Conservation (phyloP, 805 yeast genomes). For the Ogataea thermomethanolica region DNA sequence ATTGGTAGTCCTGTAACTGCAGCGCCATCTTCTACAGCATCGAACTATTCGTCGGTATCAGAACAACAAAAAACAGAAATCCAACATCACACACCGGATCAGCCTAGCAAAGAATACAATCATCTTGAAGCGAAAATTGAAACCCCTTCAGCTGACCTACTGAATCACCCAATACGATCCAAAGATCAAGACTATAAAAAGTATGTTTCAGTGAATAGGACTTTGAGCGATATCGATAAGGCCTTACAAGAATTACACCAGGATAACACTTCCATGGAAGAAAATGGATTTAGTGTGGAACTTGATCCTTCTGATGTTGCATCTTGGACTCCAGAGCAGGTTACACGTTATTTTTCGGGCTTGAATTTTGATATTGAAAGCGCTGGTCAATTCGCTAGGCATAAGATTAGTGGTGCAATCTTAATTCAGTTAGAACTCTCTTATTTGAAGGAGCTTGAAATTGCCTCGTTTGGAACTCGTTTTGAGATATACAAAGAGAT, state of each 20-base stretch:
- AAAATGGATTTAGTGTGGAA: background rate
- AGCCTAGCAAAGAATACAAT: no score
- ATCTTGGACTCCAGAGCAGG: conserved; percentile 85
- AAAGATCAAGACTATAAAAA: background rate
- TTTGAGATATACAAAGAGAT: conserved; percentile 90
- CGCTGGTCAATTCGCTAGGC: conserved; percentile 79
- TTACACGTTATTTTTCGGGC: conserved; percentile 67
- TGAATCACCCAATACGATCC: background rate
- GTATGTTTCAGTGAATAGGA: conserved; percentile 44
- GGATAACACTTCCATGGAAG: conserved; percentile 1
- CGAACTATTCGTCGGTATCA: conserved; percentile 11
- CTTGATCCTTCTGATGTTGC: conserved; percentile 48
- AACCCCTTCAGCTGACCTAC: background rate
- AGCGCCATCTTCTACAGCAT: conserved; percentile 10
- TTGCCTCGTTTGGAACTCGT: conserved; percentile 89
- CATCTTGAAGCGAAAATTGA: background rate
- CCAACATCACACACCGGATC: background rate
- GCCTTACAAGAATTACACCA: conserved; percentile 61
- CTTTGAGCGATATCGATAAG: conserved; percentile 69
- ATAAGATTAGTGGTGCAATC: conserved; percentile 85
- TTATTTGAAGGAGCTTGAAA: conserved; percentile 87
- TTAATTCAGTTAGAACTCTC: conserved; percentile 80
- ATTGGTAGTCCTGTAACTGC: conserved; percentile 26
- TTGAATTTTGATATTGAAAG: conserved; percentile 71
- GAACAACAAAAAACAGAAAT: background rate